These are phyloP conservation scores for Boletellus sp. DNA, from an alignment of 1,284 basidiomycete species.

Conservation along the genomic window DNA sequence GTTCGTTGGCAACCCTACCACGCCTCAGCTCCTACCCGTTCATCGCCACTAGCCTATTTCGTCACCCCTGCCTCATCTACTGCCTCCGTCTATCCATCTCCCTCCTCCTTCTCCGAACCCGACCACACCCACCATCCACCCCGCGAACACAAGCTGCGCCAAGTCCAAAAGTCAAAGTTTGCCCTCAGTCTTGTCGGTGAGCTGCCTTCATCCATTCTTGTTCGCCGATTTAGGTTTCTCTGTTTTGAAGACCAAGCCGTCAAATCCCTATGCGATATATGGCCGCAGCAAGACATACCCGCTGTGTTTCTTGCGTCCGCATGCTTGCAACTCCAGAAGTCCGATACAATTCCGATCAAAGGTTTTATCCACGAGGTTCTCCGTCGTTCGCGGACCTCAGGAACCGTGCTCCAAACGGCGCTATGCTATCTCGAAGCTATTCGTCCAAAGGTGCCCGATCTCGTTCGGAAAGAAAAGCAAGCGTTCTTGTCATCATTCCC, in stretches of 20 bases:
- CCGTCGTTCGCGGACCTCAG: constrained; percentile 70
- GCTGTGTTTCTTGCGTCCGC: constrained; percentile 48
- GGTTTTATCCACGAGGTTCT: constrained; percentile 76
- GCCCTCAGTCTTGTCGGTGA: constrained; percentile 64
- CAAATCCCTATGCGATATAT: constrained; percentile 68
- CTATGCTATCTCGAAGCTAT: constrained; percentile 77
- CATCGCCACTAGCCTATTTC: constrained; percentile 46
- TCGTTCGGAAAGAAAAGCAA: constrained; percentile 48
- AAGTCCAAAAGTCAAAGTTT: constrained; percentile 59
- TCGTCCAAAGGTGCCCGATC: constrained; percentile 58
- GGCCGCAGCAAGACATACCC: constrained; percentile 70
- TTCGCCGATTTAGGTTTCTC: constrained; percentile 18
- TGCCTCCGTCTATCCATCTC: constrained; percentile 40
- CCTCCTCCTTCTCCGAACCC: constrained; percentile 35
- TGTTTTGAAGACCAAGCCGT: constrained; percentile 64
- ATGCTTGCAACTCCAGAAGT: constrained; percentile 20
- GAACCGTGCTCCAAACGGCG: constrained; percentile 70
- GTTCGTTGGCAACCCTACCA: constrained; percentile 75
- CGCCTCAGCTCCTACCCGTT: constrained; percentile 38
- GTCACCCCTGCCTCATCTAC: constrained; percentile 47
- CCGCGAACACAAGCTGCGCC: constrained; percentile 41
- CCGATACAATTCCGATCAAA: constrained; percentile 54
- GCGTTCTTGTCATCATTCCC: constrained; percentile 39
- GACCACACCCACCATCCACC: constrained; percentile 32
- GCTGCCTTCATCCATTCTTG: constrained; percentile 27